Percentiles rank a stretch among this genome's conserved stretches.
Evolutionary conservation across 805 yeast species (phyloP).

Genomic region (Cyberlindnera meyerae): DNA sequence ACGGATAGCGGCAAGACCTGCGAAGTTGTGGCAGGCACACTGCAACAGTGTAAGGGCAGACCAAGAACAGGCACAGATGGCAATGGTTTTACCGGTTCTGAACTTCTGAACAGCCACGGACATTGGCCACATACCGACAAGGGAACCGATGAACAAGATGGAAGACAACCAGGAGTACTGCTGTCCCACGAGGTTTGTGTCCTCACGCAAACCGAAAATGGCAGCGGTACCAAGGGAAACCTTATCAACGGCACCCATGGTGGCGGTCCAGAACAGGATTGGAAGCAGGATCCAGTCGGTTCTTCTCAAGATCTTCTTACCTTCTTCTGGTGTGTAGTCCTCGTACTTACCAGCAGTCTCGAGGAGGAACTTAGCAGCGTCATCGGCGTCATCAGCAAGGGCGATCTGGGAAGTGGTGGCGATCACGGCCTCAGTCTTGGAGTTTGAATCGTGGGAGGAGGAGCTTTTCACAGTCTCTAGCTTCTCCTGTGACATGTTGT

Average conservation of each 20-base stretch:
- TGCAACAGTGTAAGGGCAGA: conserved; percentile 20
- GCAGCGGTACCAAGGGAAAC: conserved; percentile 40
- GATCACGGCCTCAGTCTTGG: conserved; percentile 4
- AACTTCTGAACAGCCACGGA: conserved; percentile 25
- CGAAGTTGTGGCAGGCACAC: conserved; percentile 34
- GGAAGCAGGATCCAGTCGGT: conserved; percentile 37
- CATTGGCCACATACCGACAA: conserved; percentile 37
- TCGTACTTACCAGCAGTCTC: conserved; percentile 23
- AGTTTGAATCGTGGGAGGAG: conserved; percentile 8
- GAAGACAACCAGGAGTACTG: conserved; percentile 38
- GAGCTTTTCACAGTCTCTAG: conserved; percentile 9
- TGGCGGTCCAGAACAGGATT: conserved; percentile 30
- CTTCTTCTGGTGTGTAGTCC: conserved; percentile 27
- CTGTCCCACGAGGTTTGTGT: conserved; percentile 36
- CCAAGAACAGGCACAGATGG: conserved; percentile 22
- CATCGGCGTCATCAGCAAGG: conserved; percentile 16
- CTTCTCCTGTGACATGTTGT: conserved; percentile 2
- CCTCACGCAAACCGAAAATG: conserved; percentile 39
- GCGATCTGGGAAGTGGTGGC: conserved; percentile 3
- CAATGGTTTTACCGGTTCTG: conserved; percentile 22
- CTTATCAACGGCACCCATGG: conserved; percentile 41
- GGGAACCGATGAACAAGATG: conserved; percentile 38
- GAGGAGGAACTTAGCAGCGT: conserved; percentile 24
- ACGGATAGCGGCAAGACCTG: conserved; percentile 37
- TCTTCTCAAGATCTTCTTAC: conserved; percentile 30